A percentile compares a stretch with the other conserved stretches of the same genome.
These are phyloP conservation scores for Gentiana straminea DNA, from an alignment of 257 asterid species.

Conservation along the genomic window DNA sequence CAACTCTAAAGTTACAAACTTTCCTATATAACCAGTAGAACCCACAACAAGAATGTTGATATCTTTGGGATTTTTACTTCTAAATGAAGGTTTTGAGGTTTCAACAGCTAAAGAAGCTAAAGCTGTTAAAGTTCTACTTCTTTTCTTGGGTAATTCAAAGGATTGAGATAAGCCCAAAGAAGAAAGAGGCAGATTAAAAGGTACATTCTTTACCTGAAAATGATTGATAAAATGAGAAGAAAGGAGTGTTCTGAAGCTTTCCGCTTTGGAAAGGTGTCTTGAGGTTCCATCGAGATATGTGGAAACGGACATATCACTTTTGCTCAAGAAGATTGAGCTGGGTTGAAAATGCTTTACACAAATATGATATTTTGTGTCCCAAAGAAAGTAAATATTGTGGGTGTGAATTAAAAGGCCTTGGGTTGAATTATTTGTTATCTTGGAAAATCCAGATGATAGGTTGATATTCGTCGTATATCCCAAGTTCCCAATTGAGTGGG, in stretches of 20 bases:
- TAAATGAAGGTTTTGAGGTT: slow-evolving; percentile 40
- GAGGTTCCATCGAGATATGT: slow-evolving; percentile 38
- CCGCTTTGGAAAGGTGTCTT: slow-evolving; percentile 24
- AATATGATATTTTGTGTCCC: slow-evolving; percentile 17
- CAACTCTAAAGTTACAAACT: slow-evolving; percentile 67
- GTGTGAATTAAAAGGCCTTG: slow-evolving; percentile 10
- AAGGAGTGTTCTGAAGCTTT: slow-evolving; percentile 16
- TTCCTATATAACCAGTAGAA: slow-evolving; percentile 91
- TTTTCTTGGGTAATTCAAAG: slow-evolving; percentile 19
- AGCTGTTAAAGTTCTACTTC: slow-evolving; percentile 19
- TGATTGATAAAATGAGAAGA: slow-evolving; percentile 32
- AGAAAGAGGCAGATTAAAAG: slow-evolving; percentile 19
- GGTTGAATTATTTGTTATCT: slow-evolving; percentile 21
- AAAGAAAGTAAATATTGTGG: slow-evolving; percentile 15
- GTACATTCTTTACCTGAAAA: slow-evolving; percentile 36
- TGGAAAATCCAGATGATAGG: slow-evolving; percentile 65
- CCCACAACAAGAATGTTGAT: slow-evolving; percentile 76
- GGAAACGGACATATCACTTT: slow-evolving; percentile 49
- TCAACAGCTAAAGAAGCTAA: slow-evolving; percentile 38
- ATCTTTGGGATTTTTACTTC: slow-evolving; percentile 55
- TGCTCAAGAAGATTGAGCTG: slow-evolving; percentile 18
- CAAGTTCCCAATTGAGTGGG: too few species aligned
- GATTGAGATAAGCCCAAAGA: slow-evolving; percentile 25
- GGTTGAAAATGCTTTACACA: slow-evolving; percentile 6
- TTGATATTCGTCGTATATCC: slow-evolving; percentile 21